A percentile compares a stretch with the other conserved stretches of the same genome.
phyloP scores from a whole-genome alignment of 2,329 filamentous ascomycete genomes.

The Alternaria sp. region DNA sequence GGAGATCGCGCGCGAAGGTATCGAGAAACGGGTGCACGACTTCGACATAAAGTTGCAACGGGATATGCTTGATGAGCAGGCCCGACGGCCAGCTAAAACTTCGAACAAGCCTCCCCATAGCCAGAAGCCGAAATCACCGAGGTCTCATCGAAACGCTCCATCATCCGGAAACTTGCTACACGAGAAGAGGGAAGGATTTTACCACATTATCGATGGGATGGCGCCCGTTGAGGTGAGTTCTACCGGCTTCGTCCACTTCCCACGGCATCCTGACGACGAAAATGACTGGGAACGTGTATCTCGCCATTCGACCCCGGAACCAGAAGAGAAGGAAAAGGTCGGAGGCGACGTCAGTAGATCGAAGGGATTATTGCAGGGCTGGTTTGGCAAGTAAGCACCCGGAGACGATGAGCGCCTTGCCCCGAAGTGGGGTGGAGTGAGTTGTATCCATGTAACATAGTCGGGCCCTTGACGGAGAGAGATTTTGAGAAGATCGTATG shows the following conservation, averaged over 20 bases:
- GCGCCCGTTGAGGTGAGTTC: not conserved
- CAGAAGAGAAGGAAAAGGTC: not conserved
- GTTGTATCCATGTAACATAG: not conserved
- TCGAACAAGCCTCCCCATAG: not conserved
- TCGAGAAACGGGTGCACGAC: not conserved
- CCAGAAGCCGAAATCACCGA: not conserved
- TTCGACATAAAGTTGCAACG: not conserved
- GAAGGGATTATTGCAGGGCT: not conserved
- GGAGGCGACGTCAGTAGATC: not conserved
- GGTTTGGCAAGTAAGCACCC: not conserved
- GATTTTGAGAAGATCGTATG: not conserved
- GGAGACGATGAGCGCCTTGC: not conserved
- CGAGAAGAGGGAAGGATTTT: not conserved
- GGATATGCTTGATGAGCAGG: not conserved
- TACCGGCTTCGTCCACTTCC: not conserved
- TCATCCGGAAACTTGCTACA: not conserved
- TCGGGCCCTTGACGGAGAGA: not conserved
- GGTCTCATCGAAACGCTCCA: not conserved
- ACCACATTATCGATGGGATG: not conserved
- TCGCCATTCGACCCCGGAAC: not conserved
- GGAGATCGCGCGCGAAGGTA: not conserved
- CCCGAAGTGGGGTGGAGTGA: not conserved
- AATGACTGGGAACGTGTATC: not conserved
- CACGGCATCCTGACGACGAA: not conserved
- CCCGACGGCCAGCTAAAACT: not conserved